Evolutionary conservation across 1,284 basidiomycete species (phyloP).

Genomic region (Athelia sp.): DNA sequence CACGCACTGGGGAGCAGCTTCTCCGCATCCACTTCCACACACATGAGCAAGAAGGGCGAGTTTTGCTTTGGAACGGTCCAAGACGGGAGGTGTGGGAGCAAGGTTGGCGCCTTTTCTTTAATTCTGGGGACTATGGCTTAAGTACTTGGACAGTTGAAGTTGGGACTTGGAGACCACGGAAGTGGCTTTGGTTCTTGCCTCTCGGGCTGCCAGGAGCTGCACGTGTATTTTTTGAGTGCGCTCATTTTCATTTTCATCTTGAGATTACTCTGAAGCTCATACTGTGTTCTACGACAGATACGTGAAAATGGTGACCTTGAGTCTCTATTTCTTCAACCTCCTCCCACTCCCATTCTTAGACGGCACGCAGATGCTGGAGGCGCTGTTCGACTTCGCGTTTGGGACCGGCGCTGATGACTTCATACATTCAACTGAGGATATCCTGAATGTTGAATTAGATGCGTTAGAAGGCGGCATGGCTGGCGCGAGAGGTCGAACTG

Average conservation of each 20-base stretch:
- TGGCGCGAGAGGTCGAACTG: not conserved
- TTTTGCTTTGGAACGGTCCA: not conserved
- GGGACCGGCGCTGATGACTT: not conserved
- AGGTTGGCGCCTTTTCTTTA: not conserved
- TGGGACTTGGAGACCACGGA: not conserved
- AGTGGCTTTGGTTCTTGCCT: not conserved
- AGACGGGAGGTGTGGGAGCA: not conserved
- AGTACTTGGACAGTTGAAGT: not conserved
- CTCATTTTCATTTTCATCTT: not conserved
- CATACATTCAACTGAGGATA: not conserved
- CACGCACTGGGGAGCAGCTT: not conserved
- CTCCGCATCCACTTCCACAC: not conserved
- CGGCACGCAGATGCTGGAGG: not conserved
- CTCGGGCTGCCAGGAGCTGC: not conserved
- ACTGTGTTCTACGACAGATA: not conserved
- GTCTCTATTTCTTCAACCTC: not conserved
- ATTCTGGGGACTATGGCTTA: not conserved
- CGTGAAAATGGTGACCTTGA: not conserved
- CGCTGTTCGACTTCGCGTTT: not conserved
- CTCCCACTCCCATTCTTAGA: not conserved
- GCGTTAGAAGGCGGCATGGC: not conserved
- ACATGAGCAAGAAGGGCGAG: not conserved
- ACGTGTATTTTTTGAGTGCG: not conserved
- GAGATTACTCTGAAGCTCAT: too few species aligned
- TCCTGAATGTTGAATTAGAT: not conserved